Conservation (phyloP, 306 rosid genomes). For the Cucurbita ficifolia region DNA sequence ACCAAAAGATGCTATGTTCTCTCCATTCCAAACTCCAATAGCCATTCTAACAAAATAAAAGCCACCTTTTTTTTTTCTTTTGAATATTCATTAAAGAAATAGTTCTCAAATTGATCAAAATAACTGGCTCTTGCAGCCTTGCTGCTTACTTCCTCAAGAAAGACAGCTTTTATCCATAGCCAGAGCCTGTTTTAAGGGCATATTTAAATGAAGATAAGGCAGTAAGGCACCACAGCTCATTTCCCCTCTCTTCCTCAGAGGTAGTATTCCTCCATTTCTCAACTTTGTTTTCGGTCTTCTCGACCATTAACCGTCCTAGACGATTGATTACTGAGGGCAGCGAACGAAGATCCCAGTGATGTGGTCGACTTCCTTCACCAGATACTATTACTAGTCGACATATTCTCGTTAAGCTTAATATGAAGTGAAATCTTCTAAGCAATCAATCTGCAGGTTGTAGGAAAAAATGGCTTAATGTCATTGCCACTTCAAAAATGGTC, state of each 20-base stretch:
- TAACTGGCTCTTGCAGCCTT: neutral
- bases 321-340: neutral
- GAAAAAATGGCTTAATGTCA: neutral
- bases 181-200: neutral
- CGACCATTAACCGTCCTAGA: neutral
- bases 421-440: neutral
- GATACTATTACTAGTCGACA: neutral
- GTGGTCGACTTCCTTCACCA: neutral
- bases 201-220: neutral
- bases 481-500: neutral
- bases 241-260: neutral
- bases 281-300: neutral
- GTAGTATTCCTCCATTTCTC: neutral
- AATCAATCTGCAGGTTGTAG: neutral
- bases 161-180: neutral
- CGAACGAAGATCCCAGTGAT: neutral
- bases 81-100: neutral
- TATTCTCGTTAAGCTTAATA: neutral
- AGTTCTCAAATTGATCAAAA: neutral
- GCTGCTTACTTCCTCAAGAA: neutral
- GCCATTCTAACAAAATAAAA: neutral
- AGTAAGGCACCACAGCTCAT: neutral
- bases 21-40: neutral
- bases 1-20: too few relatives aligned
- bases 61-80: neutral